Conservation (phyloP, 306 rosid species). For the Rosa persica region DNA sequence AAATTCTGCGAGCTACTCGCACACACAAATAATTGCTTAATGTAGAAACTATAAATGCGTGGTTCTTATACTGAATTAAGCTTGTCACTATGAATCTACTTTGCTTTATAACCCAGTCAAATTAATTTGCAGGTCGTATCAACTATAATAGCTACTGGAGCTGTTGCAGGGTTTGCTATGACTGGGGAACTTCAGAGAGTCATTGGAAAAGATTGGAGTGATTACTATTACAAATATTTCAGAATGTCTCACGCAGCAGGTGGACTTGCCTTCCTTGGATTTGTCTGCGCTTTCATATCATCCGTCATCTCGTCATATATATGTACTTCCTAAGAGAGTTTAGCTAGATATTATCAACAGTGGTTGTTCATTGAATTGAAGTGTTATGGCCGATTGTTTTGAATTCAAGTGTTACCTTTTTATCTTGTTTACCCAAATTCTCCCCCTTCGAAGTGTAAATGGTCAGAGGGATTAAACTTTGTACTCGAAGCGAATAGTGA, state of each 20-base stretch:
- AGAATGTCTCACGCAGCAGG: not conserved
- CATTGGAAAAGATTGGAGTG: not conserved
- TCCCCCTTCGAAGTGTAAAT: not conserved
- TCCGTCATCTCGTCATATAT: slow-evolving; percentile 27
- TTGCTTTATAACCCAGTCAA: not conserved
- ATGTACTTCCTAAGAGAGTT: slow-evolving; percentile 24
- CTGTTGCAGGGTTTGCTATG: slow-evolving; percentile 30
- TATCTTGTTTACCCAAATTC: not conserved
- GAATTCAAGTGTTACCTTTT: not conserved
- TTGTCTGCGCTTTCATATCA: slow-evolving; percentile 23
- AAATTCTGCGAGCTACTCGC: too few relatives aligned
- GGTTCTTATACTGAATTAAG: too few relatives aligned
- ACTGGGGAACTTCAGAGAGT: slow-evolving; percentile 8
- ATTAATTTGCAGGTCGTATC: slow-evolving; percentile 15
- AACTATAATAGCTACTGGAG: slow-evolving; percentile 15
- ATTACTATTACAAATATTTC: not conserved
- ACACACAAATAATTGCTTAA: not conserved
- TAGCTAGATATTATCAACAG: not conserved
- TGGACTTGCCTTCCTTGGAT: slow-evolving; percentile 28
- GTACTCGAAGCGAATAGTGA: not conserved
- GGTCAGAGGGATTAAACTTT: not conserved
- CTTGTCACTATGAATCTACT: not conserved
- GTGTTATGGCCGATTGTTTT: not conserved
- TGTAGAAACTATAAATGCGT: not conserved
- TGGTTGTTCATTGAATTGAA: not conserved